Conservation (phyloP, 805 yeast species). For the Ogataea polymorpha region DNA sequence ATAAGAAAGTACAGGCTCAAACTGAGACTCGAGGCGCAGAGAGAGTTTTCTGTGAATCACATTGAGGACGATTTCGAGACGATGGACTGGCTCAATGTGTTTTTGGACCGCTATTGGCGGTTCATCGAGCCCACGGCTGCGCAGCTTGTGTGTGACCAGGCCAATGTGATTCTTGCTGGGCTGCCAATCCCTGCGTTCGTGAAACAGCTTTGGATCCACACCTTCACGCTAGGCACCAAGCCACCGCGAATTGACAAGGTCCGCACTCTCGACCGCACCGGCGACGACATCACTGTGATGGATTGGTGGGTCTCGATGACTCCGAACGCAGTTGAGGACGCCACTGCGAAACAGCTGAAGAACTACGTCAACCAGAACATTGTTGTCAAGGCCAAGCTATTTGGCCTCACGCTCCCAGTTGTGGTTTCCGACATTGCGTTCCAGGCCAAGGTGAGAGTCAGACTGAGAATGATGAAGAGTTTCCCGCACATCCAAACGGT, state of each 20-base stretch:
- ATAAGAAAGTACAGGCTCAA: constrained; percentile 72
- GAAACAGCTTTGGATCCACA: constrained; percentile 79
- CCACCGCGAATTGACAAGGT: constrained; percentile 92
- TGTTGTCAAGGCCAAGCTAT: constrained; percentile 73
- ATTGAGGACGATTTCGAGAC: constrained; percentile 90
- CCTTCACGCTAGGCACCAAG: constrained; percentile 90
- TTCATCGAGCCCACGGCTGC: constrained; percentile 86
- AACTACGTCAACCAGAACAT: constrained; percentile 80
- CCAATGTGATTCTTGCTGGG: constrained; percentile 76
- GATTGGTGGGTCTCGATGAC: constrained; percentile 93
- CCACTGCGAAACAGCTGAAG: constrained; percentile 79
- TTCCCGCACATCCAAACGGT: constrained; percentile 94
- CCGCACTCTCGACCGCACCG: constrained; percentile 86
- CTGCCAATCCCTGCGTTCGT: constrained; percentile 80
- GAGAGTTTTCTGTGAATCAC: constrained; percentile 75
- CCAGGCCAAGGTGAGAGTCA: constrained; percentile 67
- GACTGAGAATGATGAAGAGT: constrained; percentile 83
- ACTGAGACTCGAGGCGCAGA: constrained; percentile 76
- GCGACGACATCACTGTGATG: constrained; percentile 92
- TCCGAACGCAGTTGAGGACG: constrained; percentile 85
- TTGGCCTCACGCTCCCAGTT: constrained; percentile 80
- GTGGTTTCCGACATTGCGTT: constrained; percentile 78
- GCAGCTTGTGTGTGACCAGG: constrained; percentile 81
- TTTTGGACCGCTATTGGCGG: constrained; percentile 89
- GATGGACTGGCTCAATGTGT: constrained; percentile 91